Conservation (phyloP, 257 asterid species). For the Solanum chiquidenum region DNA sequence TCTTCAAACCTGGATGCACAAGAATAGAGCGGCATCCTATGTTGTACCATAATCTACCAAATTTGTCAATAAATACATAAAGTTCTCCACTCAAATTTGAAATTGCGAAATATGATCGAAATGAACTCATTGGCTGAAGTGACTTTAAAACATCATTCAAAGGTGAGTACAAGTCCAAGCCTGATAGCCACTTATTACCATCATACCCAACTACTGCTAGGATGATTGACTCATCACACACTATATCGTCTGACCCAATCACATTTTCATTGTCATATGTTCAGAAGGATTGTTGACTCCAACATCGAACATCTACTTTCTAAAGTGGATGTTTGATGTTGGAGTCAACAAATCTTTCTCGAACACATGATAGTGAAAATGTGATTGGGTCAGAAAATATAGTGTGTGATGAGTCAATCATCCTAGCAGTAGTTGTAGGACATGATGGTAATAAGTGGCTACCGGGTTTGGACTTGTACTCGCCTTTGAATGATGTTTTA, state of each 20-base stretch:
- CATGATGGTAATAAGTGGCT: slow-evolving; percentile 61
- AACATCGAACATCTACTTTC: too few relatives aligned
- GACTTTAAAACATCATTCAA: slow-evolving; percentile 41
- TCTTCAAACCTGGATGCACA: too few relatives aligned
- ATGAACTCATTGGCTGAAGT: slow-evolving; percentile 51
- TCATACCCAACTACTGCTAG: slow-evolving; percentile 41
- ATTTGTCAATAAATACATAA: slow-evolving; percentile 67
- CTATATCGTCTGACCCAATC: too few relatives aligned
- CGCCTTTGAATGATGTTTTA: slow-evolving; percentile 48
- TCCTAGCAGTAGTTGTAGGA: slow-evolving; percentile 43
- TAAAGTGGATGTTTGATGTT: slow-evolving; percentile 21
- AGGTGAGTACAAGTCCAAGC: slow-evolving; percentile 52
- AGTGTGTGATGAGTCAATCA: slow-evolving; percentile 29
- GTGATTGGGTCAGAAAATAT: slow-evolving; percentile 15
- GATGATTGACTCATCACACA: too few relatives aligned
- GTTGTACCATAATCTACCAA: slow-evolving; percentile 39
- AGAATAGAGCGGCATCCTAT: not conserved
- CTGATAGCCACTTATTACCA: slow-evolving; percentile 58
- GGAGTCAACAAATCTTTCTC: slow-evolving; percentile 31
- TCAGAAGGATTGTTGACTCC: too few relatives aligned
- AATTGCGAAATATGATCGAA: slow-evolving; percentile 47
- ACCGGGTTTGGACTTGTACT: slow-evolving; percentile 42
- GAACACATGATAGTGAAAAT: slow-evolving; percentile 11
- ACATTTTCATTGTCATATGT: too few relatives aligned
- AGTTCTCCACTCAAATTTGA: slow-evolving; percentile 43